These are phyloP conservation scores for Plasmopara viticola DNA, from an alignment of 352 stramenopile genomes.

Conservation along the genomic window DNA sequence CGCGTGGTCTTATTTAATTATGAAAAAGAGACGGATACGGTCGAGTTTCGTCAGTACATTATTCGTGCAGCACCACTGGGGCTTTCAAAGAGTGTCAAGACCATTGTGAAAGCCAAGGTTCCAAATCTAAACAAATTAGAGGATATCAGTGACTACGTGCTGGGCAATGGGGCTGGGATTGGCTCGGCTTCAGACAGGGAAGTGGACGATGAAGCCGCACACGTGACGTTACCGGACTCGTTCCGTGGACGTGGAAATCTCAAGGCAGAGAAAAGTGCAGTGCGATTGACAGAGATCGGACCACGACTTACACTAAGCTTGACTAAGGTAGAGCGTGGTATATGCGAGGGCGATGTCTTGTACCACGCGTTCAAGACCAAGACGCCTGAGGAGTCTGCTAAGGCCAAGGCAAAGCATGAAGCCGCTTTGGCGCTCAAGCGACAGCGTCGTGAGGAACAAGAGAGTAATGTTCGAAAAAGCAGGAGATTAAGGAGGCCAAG, in stretches of 20 bases:
- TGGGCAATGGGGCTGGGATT: conserved; percentile 67
- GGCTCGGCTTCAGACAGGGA: conserved; percentile 91
- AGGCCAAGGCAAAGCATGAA: conserved; percentile 77
- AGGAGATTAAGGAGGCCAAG: conserved; percentile 72
- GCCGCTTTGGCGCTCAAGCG: conserved; percentile 65
- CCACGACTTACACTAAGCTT: conserved; percentile 92
- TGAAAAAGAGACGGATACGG: conserved; percentile 86
- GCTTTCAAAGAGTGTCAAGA: conserved; percentile 88
- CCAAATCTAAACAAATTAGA: conserved; percentile 92
- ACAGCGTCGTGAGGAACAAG: conserved; percentile 84
- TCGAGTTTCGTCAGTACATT: conserved; percentile 97
- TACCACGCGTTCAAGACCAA: conserved; percentile 94
- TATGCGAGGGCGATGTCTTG: conserved; percentile 95
- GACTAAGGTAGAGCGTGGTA: conserved; percentile 94
- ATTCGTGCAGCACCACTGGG: conserved; percentile 93
- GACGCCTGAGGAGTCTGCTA: conserved; percentile 73
- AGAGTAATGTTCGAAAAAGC: conserved; percentile 86
- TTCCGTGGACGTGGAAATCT: conserved; percentile 91
- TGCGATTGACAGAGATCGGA: conserved; percentile 95
- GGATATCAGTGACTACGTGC: conserved; percentile 96
- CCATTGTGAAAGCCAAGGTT: conserved; percentile 90
- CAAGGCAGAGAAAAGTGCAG: conserved; percentile 88
- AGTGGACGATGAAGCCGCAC: conserved; percentile 90
- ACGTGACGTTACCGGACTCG: conserved; percentile 89
- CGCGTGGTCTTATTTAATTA: conserved; percentile 97